Evolutionary conservation across 345 rosid genomes (phyloP).

Genomic region (Kandelia obovata): DNA sequence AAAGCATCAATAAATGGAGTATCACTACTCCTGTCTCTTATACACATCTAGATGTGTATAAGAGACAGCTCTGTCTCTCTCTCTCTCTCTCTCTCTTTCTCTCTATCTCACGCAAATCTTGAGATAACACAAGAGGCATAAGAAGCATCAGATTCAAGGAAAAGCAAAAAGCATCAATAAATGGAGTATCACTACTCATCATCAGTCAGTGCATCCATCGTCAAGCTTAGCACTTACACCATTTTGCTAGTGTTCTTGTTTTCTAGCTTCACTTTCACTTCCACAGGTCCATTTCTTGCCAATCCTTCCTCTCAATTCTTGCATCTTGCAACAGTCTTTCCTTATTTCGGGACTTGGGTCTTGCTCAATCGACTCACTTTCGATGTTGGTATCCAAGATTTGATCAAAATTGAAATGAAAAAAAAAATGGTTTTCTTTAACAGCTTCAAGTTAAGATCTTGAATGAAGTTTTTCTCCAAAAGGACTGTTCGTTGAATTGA

Average conservation of each 20-base stretch:
- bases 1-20: constrained; percentile 45
- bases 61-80: no score
- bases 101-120: constrained; percentile 37
- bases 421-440: background rate
- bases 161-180: constrained; percentile 17
- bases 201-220: constrained; percentile 28
- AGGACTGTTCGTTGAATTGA: background rate
- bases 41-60: no score
- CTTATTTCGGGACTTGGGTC: constrained; percentile 20
- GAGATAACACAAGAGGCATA: constrained; percentile 4
- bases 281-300: constrained; percentile 47
- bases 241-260: constrained; percentile 44
- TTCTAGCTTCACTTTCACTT: constrained; percentile 56
- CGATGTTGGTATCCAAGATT: background rate
- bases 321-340: background rate
- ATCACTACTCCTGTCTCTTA: constrained; percentile 14
- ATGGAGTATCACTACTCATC: constrained; percentile 45
- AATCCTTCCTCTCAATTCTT: background rate
- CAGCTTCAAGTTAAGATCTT: constrained; percentile 20
- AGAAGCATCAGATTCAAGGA: background rate
- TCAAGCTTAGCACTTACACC: constrained; percentile 38
- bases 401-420: background rate
- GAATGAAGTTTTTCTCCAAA: constrained; percentile 7
- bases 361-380: background rate
- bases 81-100: background rate